These are phyloP conservation scores for Oenanthe javanica DNA, from an alignment of 140 eudicot species.

Conservation along the genomic window DNA sequence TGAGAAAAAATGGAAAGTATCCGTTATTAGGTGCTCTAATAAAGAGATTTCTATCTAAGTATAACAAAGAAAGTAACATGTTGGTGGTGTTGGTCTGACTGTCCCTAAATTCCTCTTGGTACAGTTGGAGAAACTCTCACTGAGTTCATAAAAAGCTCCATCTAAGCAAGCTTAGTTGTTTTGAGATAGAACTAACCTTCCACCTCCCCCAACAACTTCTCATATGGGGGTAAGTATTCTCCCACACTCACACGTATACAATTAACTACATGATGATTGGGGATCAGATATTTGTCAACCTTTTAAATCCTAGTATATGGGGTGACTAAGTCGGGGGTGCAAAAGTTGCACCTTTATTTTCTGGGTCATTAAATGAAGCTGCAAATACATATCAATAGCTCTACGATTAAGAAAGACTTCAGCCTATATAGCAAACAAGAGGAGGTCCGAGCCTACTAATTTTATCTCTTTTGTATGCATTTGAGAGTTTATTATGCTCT, in stretches of 20 bases:
- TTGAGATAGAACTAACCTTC: neutral
- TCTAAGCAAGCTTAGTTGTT: neutral
- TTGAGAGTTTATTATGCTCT: neutral
- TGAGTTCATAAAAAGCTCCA: neutral
- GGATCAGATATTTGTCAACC: neutral
- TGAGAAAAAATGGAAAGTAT: too few species aligned
- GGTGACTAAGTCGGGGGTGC: neutral
- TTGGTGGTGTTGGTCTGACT: neutral
- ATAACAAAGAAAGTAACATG: conserved; percentile 1
- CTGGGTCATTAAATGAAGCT: neutral
- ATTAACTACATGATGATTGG: neutral
- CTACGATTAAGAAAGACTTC: neutral
- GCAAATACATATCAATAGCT: neutral
- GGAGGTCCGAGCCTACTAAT: neutral
- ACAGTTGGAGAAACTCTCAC: neutral
- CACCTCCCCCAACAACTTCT: neutral
- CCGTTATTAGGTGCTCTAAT: neutral
- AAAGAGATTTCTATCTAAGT: neutral
- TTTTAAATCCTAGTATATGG: neutral
- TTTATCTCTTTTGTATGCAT: neutral
- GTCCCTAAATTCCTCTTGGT: neutral
- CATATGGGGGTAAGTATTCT: neutral
- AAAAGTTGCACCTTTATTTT: neutral
- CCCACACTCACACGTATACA: neutral
- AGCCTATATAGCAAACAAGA: neutral